Conservation (phyloP, 2,329 filamentous ascomycete genomes). For the Colletotrichum orchidophilum region DNA sequence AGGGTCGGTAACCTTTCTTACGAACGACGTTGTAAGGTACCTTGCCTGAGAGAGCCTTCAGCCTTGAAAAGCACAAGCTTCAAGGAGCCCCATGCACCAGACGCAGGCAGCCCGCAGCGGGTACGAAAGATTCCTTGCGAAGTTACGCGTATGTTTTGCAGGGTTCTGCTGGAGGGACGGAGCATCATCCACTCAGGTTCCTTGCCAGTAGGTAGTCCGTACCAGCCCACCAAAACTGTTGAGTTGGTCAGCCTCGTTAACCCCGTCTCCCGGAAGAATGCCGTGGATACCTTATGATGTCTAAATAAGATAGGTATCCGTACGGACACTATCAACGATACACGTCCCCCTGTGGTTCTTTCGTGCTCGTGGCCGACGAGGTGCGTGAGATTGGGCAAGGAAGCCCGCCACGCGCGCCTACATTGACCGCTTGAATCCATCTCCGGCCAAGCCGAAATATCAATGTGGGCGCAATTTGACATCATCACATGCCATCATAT, state of each 20-base stretch:
- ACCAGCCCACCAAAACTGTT: slow-evolving; percentile 17
- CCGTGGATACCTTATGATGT: too few species aligned
- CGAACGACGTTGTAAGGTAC: not conserved
- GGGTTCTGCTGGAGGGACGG: not conserved
- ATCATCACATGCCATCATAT: slow-evolving; percentile 27
- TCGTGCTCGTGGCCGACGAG: not conserved
- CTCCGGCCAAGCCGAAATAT: slow-evolving; percentile 5
- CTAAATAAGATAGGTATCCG: too few species aligned
- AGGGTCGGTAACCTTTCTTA: not conserved
- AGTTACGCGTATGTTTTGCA: not conserved
- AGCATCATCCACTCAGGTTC: too few species aligned
- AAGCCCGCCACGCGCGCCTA: not conserved
- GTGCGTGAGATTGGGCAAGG: slow-evolving; percentile 5
- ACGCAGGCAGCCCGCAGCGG: too few species aligned
- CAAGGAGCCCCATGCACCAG: not conserved
- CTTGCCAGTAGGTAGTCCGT: too few species aligned
- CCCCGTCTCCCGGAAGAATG: not conserved
- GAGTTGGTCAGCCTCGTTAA: slow-evolving; percentile 7
- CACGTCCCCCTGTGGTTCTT: too few species aligned
- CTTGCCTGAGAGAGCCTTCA: not conserved
- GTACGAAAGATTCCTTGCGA: too few species aligned
- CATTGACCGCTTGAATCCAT: too few species aligned
- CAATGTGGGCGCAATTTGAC: slow-evolving; percentile 13
- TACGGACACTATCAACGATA: not conserved
- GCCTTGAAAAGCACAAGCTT: not conserved